Evolutionary conservation across 2,329 filamentous ascomycete species (phyloP).

Genomic region (Nakataea oryzae): DNA sequence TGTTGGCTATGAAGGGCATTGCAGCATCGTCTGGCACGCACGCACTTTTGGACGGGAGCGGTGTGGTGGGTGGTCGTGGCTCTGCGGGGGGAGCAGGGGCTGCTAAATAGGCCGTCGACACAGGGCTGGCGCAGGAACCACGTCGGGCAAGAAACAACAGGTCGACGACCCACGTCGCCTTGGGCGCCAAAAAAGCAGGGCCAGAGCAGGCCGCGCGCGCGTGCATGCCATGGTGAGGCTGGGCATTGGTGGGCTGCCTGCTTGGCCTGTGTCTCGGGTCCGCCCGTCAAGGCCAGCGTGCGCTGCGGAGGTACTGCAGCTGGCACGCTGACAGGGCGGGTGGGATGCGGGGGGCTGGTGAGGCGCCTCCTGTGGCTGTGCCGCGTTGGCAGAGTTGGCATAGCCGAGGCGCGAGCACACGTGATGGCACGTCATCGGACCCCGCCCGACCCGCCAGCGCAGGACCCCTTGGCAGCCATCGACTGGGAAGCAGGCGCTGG

Average conservation of each 20-base stretch:
- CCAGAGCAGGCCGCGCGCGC: not conserved
- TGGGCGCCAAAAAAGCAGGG: not conserved
- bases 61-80: not conserved
- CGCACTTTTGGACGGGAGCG: not conserved
- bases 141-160: not conserved
- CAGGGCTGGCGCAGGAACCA: not conserved
- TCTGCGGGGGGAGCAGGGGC: too few species aligned
- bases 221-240: constrained; percentile 2
- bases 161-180: not conserved
- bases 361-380: constrained; percentile 1
- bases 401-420: not conserved
- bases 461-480: not conserved
- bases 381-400: not conserved
- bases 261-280: not conserved
- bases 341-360: constrained; percentile 1
- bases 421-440: not conserved
- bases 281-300: not conserved
- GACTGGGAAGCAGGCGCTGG: not conserved
- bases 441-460: not conserved
- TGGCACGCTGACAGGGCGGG: too few species aligned
- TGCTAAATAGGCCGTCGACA: too few species aligned
- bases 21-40: not conserved
- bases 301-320: too few species aligned
- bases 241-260: constrained; percentile 1
- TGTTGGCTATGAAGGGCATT: constrained; percentile 60